A percentile compares a stretch with the other conserved stretches of the same genome.
Conservation (phyloP, 2,329 filamentous ascomycete genomes). For the Fusarium xylarioides region DNA sequence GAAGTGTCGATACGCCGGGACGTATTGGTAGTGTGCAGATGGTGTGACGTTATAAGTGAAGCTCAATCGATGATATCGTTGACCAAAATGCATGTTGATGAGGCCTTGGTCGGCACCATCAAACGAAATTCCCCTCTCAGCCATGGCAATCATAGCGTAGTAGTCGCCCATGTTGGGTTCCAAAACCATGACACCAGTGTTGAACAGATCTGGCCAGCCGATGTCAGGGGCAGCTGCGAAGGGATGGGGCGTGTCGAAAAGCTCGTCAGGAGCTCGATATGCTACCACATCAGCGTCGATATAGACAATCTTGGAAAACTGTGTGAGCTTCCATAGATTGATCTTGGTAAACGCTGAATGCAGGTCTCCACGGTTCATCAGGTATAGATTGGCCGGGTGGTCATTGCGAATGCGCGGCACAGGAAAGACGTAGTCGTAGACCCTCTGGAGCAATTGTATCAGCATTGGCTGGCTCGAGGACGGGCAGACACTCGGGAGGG, state of each 20-base stretch:
- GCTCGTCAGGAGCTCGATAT: conserved; percentile 88
- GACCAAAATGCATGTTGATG: conserved; percentile 91
- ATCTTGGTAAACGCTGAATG: conserved; percentile 97
- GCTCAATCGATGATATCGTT: conserved; percentile 84
- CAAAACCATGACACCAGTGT: conserved; percentile 95
- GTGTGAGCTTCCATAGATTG: conserved; percentile 87
- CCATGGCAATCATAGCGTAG: conserved; percentile 83
- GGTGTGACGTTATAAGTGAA: conserved; percentile 98
- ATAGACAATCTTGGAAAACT: conserved; percentile 93
- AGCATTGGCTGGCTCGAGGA: not conserved
- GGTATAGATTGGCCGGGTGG: conserved; percentile 80
- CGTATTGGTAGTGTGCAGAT: conserved; percentile 95
- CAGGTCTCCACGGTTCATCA: conserved; percentile 92
- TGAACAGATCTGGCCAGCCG: conserved; percentile 98
- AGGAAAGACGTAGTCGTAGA: conserved; percentile 90
- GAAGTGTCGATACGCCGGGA: conserved; percentile 93
- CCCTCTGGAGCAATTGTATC: conserved; percentile 58
- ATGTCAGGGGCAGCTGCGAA: conserved; percentile 88
- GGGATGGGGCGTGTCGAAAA: conserved; percentile 72
- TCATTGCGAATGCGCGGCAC: conserved; percentile 82
- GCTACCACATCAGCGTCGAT: conserved; percentile 95
- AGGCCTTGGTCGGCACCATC: conserved; percentile 97
- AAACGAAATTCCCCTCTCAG: conserved; percentile 88
- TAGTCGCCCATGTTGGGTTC: conserved; percentile 88
- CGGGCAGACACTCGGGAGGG: not conserved